A percentile compares a stretch with the other conserved stretches of the same genome.
phyloP scores from a whole-genome alignment of 345 rosid genomes.

The Aurinia saxatilis region DNA sequence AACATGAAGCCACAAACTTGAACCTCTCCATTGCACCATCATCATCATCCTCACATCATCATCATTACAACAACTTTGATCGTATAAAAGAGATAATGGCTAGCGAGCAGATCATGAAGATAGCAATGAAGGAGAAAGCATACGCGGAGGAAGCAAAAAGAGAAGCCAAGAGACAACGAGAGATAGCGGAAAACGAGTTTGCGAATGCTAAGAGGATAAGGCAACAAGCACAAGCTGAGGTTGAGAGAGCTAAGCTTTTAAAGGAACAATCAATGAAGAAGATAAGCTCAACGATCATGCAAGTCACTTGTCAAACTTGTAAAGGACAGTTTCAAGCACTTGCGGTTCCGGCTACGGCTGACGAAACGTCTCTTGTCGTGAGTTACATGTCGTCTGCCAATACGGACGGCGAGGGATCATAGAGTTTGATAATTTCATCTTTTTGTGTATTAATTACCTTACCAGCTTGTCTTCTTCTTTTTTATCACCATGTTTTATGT shows the following conservation, averaged over 20 bases:
- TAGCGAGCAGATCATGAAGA: slow-evolving; percentile 38
- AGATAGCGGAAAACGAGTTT: slow-evolving; percentile 73
- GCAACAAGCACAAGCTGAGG: slow-evolving; percentile 62
- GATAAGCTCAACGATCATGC: slow-evolving; percentile 55
- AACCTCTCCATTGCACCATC: slow-evolving; percentile 64
- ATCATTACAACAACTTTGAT: slow-evolving; percentile 20
- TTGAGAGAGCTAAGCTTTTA: slow-evolving; percentile 58
- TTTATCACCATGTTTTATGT: not conserved
- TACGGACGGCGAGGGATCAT: slow-evolving; percentile 58
- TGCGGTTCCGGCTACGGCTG: slow-evolving; percentile 32
- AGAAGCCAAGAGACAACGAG: slow-evolving; percentile 62
- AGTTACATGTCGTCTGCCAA: slow-evolving; percentile 83
- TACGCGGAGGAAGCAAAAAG: slow-evolving; percentile 67
- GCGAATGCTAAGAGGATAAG: slow-evolving; percentile 63
- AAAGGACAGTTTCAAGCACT: slow-evolving; percentile 55
- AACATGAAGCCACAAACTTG: slow-evolving; percentile 34
- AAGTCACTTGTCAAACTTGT: slow-evolving; percentile 70
- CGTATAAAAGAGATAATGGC: slow-evolving; percentile 45
- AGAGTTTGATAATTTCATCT: slow-evolving; percentile 2
- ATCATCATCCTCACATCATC: slow-evolving; percentile 23
- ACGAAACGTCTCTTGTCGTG: slow-evolving; percentile 64
- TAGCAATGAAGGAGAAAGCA: slow-evolving; percentile 55
- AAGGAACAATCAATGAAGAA: slow-evolving; percentile 65
- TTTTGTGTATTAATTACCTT: slow-evolving; percentile 2
- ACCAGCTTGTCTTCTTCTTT: not conserved